Percentiles rank a stretch among this genome's conserved stretches.
Conservation (phyloP, 2,329 filamentous ascomycete genomes). For the Celoporthe dispersa region DNA sequence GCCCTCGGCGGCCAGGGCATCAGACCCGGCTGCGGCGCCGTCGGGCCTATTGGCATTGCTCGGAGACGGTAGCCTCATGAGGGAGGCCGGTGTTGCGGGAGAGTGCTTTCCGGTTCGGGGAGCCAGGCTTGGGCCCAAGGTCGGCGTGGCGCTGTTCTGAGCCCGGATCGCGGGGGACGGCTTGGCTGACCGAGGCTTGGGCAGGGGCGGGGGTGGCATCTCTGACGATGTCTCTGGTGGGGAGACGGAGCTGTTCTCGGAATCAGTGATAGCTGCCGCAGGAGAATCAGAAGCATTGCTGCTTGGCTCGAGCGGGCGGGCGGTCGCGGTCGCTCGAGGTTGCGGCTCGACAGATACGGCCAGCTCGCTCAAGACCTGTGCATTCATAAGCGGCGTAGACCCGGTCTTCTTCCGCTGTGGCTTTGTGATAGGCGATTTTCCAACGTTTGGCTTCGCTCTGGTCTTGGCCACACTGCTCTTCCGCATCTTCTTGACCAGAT, state of each 20-base stretch:
- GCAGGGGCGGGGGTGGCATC: slow-evolving; percentile 71
- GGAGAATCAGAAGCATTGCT: slow-evolving; percentile 40
- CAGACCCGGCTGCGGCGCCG: slow-evolving; percentile 43
- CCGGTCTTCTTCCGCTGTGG: slow-evolving; percentile 60
- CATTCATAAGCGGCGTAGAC: slow-evolving; percentile 60
- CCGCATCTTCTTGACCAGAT: slow-evolving; percentile 55
- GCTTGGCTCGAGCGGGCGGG: slow-evolving; percentile 39
- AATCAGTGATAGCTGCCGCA: slow-evolving; percentile 55
- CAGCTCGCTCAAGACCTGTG: slow-evolving; percentile 59
- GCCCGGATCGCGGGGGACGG: slow-evolving; percentile 71
- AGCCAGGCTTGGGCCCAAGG: slow-evolving; percentile 22
- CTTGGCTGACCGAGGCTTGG: slow-evolving; percentile 65
- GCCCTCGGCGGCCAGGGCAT: slow-evolving; percentile 52
- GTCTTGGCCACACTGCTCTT: slow-evolving; percentile 58
- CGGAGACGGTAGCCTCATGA: slow-evolving; percentile 75
- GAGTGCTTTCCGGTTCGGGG: slow-evolving; percentile 51
- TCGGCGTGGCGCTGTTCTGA: slow-evolving; percentile 46
- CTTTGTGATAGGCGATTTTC: slow-evolving; percentile 75
- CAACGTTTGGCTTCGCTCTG: slow-evolving; percentile 57
- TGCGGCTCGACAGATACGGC: slow-evolving; percentile 47
- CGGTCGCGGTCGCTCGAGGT: slow-evolving; percentile 43
- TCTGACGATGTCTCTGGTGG: slow-evolving; percentile 66
- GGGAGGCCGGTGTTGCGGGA: slow-evolving; percentile 83
- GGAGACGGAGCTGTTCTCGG: slow-evolving; percentile 67
- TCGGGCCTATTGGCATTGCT: slow-evolving; percentile 51